Conservation (phyloP, 2,329 filamentous ascomycete genomes). For the Trichoderma guizhouense region DNA sequence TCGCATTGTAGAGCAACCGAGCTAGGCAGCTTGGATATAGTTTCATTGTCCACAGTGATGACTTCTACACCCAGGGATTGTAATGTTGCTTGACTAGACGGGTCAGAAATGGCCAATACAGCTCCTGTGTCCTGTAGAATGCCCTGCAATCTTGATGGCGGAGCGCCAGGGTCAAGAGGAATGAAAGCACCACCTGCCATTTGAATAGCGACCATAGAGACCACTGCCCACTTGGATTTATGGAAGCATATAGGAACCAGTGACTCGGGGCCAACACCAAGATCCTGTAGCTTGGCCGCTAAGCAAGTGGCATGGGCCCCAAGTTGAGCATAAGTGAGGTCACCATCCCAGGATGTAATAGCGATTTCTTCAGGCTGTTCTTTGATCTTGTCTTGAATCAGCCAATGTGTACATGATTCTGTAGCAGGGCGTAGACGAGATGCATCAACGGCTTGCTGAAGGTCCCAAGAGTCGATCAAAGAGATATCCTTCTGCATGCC, state of each 20-base stretch:
- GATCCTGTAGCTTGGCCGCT: not conserved
- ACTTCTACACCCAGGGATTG: not conserved
- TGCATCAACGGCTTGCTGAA: not conserved
- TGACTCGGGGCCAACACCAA: not conserved
- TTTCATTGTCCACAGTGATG: not conserved
- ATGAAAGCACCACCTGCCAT: constrained; percentile 22
- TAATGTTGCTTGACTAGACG: not conserved
- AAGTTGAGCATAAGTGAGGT: constrained; percentile 2
- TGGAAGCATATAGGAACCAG: constrained; percentile 20
- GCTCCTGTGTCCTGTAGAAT: not conserved
- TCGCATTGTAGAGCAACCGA: not conserved
- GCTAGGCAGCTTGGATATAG: not conserved
- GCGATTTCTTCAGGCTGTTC: not conserved
- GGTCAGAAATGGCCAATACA: not conserved
- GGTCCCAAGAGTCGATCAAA: not conserved
- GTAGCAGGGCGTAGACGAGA: not conserved
- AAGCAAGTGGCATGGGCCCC: not conserved
- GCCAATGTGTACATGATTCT: not conserved
- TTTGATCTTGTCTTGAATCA: not conserved
- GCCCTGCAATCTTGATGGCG: not conserved
- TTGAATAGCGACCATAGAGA: constrained; percentile 20
- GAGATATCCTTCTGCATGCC: not conserved
- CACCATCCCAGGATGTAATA: constrained; percentile 9
- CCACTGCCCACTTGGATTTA: constrained; percentile 20
- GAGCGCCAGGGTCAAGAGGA: constrained; percentile 18